Percentiles rank a stretch among this genome's conserved stretches.
phyloP scores from a whole-genome alignment of 2,329 filamentous ascomycete genomes.

The Aureobasidium sp. region DNA sequence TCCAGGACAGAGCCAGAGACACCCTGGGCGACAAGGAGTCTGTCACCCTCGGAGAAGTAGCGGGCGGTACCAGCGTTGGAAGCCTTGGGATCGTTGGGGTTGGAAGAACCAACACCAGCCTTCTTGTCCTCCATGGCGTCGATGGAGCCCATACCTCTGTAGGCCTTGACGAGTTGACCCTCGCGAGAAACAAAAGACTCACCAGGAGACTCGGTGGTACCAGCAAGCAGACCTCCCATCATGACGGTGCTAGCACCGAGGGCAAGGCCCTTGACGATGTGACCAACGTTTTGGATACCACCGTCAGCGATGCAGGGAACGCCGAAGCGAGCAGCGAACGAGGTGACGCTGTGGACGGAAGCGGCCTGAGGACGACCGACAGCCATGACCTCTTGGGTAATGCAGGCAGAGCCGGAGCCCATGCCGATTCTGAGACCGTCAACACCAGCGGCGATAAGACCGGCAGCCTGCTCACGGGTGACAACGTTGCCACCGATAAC shows the following conservation, averaged over 20 bases:
- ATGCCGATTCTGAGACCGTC: conserved; percentile 98
- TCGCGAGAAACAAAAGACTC: conserved; percentile 94
- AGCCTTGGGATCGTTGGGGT: conserved; percentile 58
- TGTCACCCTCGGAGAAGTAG: conserved; percentile 97
- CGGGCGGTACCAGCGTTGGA: conserved; percentile 90
- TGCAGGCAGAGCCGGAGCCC: conserved; percentile 96
- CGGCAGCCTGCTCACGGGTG: conserved; percentile 89
- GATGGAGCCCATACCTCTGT: conserved; percentile 98
- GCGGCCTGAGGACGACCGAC: conserved; percentile 94
- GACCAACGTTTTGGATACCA: conserved; percentile 95
- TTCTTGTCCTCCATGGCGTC: conserved; percentile 99
- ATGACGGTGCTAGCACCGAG: conserved; percentile 93
- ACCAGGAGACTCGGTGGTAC: conserved; percentile 94
- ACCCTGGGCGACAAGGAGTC: conserved; percentile 90
- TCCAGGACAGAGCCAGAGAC: conserved; percentile 82
- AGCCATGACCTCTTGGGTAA: conserved; percentile 99
- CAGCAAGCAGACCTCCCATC: conserved; percentile 97
- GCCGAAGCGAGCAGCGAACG: conserved; percentile 86
- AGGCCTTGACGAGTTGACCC: conserved; percentile 97
- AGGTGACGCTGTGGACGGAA: conserved; percentile 80
- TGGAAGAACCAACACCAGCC: conserved; percentile 56
- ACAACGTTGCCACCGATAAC: conserved; percentile 99
- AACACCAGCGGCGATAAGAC: conserved; percentile 84
- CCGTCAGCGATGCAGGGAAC: conserved; percentile 98
- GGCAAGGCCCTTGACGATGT: conserved; percentile 96